Evolutionary conservation across 1,284 basidiomycete genomes (phyloP), one percentile per base, ranked within the genome.

Genomic region (Phlebopus sp.): DNA sequence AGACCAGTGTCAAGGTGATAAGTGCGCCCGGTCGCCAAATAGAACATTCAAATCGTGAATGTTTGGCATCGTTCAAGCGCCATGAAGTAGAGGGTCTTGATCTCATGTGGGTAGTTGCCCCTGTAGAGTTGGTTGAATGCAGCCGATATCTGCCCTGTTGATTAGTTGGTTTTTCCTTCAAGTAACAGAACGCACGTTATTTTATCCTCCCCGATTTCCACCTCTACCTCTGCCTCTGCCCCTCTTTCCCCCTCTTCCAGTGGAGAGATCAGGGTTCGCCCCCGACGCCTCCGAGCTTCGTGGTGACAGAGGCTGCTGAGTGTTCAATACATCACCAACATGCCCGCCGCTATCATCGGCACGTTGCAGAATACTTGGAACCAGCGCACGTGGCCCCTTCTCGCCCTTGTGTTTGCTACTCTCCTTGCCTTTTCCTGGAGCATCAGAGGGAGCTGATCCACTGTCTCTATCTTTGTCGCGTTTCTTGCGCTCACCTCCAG

Each of bases 331-430:
- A n/a, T n/a, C n/a, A n/a, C n/a, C n/a, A n/a, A 47, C 46, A 1
- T 21, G 27, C n/a, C 31, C 38, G 5, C 52, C 43, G 13, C 57
- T 55, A 23, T 52, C 62, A 59, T 68, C 67, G 36, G 61, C 49
- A 50, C 72, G 57, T 46, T 70, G 66, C 62, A 73, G 42, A 46
- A 68, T 63, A 50, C 64, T 60, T 52, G 75, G 60, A 41, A 63
- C 53, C 27, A 47, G 11, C 30, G 42, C 21, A 4, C 37, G 19
- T 13, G 40, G 30, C 39, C 44, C 41, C 30, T 23, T 52, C 37
- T 39, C 59, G 38, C 50, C 56, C 11, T 58, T 45, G 4, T 61
- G 61, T 32, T 51, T 61, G 13, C 60, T 54, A 18, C 56, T 39
- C 3, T 57, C 50, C 47, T 56, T 55, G 37, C 58, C 54, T 51